Percentiles rank a stretch among this genome's conserved stretches.
Evolutionary conservation across 768 basidiomycete genomes (phyloP).

Genomic region (Candolleomyces aberdarensis): DNA sequence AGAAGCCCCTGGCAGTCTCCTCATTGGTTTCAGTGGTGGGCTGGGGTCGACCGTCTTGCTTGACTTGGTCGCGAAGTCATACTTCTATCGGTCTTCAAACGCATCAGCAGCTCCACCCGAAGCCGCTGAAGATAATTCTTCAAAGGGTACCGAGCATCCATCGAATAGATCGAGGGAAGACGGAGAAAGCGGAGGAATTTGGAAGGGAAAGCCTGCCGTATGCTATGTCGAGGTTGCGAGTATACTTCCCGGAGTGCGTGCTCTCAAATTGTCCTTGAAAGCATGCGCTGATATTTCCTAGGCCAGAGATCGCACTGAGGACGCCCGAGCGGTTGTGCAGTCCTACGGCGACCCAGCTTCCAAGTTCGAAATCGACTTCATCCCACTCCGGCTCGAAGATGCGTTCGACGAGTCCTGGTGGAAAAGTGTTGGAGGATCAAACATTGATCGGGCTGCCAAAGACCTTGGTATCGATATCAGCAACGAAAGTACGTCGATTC

Average conservation of each 20-base stretch:
- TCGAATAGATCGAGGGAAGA: conserved; percentile 36
- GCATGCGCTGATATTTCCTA: conserved; percentile 25
- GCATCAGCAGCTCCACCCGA: conserved; percentile 8
- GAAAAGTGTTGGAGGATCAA: conserved; percentile 39
- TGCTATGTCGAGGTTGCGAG: conserved; percentile 71
- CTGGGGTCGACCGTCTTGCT: conserved; percentile 71
- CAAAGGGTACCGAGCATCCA: conserved; percentile 66
- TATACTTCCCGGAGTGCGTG: conserved; percentile 59
- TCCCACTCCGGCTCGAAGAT: conserved; percentile 66
- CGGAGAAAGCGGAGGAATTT: conserved; percentile 34
- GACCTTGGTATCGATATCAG: conserved; percentile 44
- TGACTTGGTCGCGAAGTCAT: conserved; percentile 61
- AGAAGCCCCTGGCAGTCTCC: conserved; percentile 65
- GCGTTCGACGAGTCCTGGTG: conserved; percentile 74
- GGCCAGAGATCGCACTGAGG: conserved; percentile 54
- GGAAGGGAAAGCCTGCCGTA: conserved; percentile 53
- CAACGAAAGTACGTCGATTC: conserved; percentile 45
- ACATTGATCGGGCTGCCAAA: conserved; percentile 10
- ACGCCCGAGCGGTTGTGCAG: conserved; percentile 43
- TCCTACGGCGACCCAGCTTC: conserved; percentile 35
- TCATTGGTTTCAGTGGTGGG: conserved; percentile 77
- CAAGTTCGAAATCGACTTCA: conserved; percentile 42
- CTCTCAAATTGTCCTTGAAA: conserved; percentile 5
- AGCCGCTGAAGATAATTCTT: conserved; percentile 19
- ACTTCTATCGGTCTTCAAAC: conserved; percentile 32